Percentiles rank a stretch among this genome's conserved stretches.
Conservation (phyloP, 768 basidiomycete genomes). For the Pleurotus platypus region DNA sequence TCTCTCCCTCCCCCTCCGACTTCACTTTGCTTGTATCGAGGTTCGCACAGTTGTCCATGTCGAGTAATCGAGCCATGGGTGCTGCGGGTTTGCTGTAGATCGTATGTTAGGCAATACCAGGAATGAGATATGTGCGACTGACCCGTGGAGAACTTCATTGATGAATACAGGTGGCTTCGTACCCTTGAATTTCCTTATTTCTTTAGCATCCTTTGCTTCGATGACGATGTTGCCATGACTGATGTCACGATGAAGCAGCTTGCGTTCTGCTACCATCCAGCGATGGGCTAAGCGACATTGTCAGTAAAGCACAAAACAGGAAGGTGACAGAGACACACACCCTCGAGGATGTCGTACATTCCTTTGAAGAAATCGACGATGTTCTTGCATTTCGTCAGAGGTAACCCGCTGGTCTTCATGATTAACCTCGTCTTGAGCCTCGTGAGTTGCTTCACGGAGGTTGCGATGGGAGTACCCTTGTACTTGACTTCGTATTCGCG, state of each 20-base stretch:
- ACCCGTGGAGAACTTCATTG: too few relatives aligned
- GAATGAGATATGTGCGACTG: neutral
- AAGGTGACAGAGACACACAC: neutral
- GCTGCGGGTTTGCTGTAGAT: neutral
- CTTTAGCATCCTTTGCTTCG: neutral
- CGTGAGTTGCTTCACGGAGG: neutral
- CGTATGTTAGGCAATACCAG: neutral
- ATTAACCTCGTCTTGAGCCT: slow-evolving; percentile 1
- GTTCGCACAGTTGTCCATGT: too few relatives aligned
- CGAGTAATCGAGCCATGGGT: neutral
- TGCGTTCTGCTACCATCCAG: neutral
- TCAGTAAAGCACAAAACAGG: neutral
- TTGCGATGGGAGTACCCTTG: neutral
- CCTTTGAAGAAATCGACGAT: slow-evolving; percentile 2
- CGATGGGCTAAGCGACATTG: neutral
- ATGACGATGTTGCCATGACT: slow-evolving; percentile 2
- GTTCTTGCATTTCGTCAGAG: neutral
- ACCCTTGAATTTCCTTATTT: neutral
- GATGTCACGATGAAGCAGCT: slow-evolving; percentile 3
- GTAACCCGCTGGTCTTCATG: neutral
- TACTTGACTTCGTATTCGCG: neutral
- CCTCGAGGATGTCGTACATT: slow-evolving; percentile 7
- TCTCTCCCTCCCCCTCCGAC: neutral
- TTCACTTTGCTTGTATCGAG: too few relatives aligned
- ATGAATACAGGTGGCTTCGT: neutral